Base-by-base conservation (phyloP, 2,329 filamentous ascomycete species). In the Monilinia laxa region DNA sequence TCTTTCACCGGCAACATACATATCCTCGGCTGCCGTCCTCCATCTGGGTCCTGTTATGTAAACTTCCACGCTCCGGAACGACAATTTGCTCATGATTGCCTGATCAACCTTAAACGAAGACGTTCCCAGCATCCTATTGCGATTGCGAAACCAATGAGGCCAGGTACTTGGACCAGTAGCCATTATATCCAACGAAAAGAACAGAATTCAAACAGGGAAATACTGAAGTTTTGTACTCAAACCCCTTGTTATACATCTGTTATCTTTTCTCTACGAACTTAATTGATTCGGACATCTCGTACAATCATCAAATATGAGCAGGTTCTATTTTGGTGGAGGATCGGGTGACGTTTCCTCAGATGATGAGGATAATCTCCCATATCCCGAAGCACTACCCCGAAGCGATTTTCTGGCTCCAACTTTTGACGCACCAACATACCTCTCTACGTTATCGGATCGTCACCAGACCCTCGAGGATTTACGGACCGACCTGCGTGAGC, bases 391-490 rank as follows among this genome's bases (percentile, higher is more conserved):
- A 4, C 87, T 99, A 20, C 86, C 91, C 1, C 90, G 95, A 67
- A 81, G 84, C 67, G 92, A 95, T 75, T 99, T 99, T 79, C 85
- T 97, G 9, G 80, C 85, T 2, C 84, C 87, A 4, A 79, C 87
- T 71, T 99, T 99, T 78, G 87, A 92, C 69, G 89, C 96, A 0
- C 86, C 91, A 2, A 81, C 81, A 2, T 99, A 97, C 77, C 89
- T 99, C 79, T 93, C 88, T 10, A 89, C 90, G 1, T 84, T 97
- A 1, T 87, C 88, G 25, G 88, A 95, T 76, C 90, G 95, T 1
- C 95, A 99, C 78, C 95, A 99, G 78, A 97, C 94, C 0, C 90
- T 99, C 58, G 93, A 97, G 76, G 95, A 99, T 77, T 83, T 99
- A 42, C 91, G 94, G 47, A 81, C 89, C 6, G 96, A 99, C 75